These are phyloP conservation scores for Zoysia pacifica DNA, from an alignment of 176 grass and related monocot genomes.

Conservation along the genomic window DNA sequence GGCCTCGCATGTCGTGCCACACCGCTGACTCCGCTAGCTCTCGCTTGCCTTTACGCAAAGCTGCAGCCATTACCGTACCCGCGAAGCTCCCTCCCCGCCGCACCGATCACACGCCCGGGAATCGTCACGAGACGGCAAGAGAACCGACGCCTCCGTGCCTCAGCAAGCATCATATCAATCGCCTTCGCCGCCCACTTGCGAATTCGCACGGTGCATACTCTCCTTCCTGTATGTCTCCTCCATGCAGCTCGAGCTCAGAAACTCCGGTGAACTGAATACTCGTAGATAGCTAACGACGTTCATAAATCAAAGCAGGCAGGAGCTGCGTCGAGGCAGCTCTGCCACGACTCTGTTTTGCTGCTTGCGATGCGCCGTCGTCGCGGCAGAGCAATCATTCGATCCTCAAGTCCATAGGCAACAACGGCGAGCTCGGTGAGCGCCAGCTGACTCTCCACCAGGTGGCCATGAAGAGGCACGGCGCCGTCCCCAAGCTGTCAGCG, in stretches of 20 bases:
- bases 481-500: constrained; percentile 36
- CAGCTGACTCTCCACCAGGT: neutral
- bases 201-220: neutral
- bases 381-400: neutral
- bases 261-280: neutral
- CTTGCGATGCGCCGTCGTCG: neutral
- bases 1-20: constrained; percentile 33
- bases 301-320: neutral
- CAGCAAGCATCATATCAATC: constrained; percentile 15
- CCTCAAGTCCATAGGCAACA: constrained; percentile 14
- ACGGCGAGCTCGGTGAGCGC: neutral
- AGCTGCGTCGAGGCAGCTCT: neutral
- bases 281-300: neutral
- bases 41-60: constrained; percentile 46
- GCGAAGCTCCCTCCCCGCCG: constrained; percentile 24
- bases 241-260: neutral
- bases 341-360: neutral
- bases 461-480: constrained; percentile 28
- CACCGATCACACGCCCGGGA: neutral
- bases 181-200: neutral
- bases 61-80: neutral
- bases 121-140: constrained; percentile 19
- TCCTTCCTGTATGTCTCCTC: neutral
- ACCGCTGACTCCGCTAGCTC: neutral
- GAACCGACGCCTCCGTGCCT: neutral